Conservation (phyloP, 345 rosid genomes). For the Draba incana region DNA sequence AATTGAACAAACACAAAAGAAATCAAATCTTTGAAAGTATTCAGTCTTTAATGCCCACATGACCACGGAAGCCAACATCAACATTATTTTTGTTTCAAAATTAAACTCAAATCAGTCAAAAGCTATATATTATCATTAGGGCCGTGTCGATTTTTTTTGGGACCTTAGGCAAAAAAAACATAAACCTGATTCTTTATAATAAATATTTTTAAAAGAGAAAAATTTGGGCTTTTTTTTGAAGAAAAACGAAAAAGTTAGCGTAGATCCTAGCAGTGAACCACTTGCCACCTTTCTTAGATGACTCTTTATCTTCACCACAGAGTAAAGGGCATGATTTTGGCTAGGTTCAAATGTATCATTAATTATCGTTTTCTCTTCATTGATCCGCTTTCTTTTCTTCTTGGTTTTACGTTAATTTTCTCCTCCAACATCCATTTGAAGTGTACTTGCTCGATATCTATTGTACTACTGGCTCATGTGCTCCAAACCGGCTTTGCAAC, state of each 20-base stretch:
- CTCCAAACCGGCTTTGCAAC: not conserved
- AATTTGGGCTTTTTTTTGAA: no score
- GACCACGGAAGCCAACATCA: constrained; percentile 5
- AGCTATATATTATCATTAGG: not conserved
- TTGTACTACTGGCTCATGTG: not conserved
- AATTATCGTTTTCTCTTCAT: not conserved
- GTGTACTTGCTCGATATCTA: not conserved
- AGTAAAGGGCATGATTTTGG: not conserved
- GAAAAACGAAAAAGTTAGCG: no score
- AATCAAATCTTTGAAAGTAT: not conserved
- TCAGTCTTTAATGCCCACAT: constrained; percentile 19
- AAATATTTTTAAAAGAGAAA: no score
- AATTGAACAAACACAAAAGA: not conserved
- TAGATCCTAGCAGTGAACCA: no score
- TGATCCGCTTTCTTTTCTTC: no score
- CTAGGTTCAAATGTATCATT: not conserved
- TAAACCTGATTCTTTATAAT: no score
- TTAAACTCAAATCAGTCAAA: constrained; percentile 10
- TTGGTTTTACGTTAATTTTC: not conserved
- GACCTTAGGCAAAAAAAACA: no score
- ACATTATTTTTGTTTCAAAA: not conserved
- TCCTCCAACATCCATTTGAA: constrained; percentile 5
- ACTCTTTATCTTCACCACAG: not conserved
- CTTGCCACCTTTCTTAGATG: no score
- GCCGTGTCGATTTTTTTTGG: no score